phyloP scores from a whole-genome alignment of 257 asterid genomes.

The Gynochthodes officinalis region DNA sequence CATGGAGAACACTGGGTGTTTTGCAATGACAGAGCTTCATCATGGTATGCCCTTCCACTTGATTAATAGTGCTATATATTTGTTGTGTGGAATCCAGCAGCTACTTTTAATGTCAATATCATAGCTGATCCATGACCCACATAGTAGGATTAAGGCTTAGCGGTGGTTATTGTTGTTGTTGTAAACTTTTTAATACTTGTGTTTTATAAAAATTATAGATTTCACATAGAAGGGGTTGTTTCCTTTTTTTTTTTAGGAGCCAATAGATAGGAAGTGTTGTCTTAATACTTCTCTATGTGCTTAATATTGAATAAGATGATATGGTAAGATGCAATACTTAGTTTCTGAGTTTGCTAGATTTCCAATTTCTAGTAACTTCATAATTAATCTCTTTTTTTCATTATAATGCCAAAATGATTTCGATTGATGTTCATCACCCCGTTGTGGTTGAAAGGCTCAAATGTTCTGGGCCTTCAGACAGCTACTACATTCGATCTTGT shows the following conservation, averaged over 20 bases:
- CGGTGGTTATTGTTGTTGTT: too few species aligned
- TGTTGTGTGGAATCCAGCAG: background rate
- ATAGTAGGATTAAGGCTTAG: too few species aligned
- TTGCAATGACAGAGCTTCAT: constrained; percentile 98
- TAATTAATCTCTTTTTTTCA: background rate
- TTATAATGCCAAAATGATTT: background rate
- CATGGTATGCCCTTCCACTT: constrained; percentile 67
- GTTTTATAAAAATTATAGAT: background rate
- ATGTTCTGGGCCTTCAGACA: constrained; percentile 95
- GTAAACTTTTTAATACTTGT: background rate
- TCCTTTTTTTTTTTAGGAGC: background rate
- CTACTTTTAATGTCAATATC: background rate
- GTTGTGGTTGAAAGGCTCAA: constrained; percentile 58
- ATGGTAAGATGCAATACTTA: background rate
- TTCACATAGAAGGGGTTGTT: background rate
- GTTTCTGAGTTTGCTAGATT: background rate
- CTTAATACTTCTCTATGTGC: background rate
- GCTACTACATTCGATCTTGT: constrained; percentile 77
- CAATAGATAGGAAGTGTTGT: background rate
- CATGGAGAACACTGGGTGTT: constrained; percentile 88
- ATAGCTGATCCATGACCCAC: background rate
- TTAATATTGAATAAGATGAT: background rate
- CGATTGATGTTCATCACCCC: constrained; percentile 20
- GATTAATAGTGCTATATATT: background rate
- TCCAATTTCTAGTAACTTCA: background rate